Evolutionary conservation across 1,139 yeast genomes (phyloP), one percentile per base, ranked within the genome.

Genomic region (Yamadazyma siamensis): DNA sequence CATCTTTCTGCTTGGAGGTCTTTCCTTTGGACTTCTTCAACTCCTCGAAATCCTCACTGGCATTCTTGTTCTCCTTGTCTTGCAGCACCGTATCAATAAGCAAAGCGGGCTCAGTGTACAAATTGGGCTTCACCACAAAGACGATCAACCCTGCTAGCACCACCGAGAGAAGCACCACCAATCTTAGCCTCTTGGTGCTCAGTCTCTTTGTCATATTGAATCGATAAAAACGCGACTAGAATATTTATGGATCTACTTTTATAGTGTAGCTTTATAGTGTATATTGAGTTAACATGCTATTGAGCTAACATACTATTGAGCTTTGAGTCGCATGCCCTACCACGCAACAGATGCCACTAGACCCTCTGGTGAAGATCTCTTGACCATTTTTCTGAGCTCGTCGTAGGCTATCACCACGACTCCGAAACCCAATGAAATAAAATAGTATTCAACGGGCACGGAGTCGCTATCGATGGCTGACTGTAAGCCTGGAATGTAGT

Each of bases 401-500:
- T 73, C 78, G 36, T 56, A 56, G 5, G 44, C 33, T 28, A 71
- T 41, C 5, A 70, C 57, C 5, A 61, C 49, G 3, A 50, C 21
- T 3, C 76, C 78, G 42, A 71, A 66, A 0, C 70, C 75, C 22
- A 71, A 27, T 1, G 77, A 71, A 31, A 71, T 59, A 42, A 72
- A 64, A 44, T 63, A 72, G 44, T 65, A 65, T 40, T 67, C 70
- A n/a, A 63, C 71, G 2, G 76, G 76, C 7, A 71, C 65, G 9
- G 52, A 46, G 1, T 58, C 53, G 2, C 75, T 58, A 1, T 56
- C 61, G 41, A 72, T 49, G 6, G 54, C 52, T 1, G 32, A 39
- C 37, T 70, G 71, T 32, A 71, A 52, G 27, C 61, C 60, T 5
- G 75, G 75, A 27, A 66, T 56, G 38, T 71, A 69, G 39, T 67